Base-by-base conservation (phyloP, 306 rosid genomes). In the Dalbergia cochinchinensis region DNA sequence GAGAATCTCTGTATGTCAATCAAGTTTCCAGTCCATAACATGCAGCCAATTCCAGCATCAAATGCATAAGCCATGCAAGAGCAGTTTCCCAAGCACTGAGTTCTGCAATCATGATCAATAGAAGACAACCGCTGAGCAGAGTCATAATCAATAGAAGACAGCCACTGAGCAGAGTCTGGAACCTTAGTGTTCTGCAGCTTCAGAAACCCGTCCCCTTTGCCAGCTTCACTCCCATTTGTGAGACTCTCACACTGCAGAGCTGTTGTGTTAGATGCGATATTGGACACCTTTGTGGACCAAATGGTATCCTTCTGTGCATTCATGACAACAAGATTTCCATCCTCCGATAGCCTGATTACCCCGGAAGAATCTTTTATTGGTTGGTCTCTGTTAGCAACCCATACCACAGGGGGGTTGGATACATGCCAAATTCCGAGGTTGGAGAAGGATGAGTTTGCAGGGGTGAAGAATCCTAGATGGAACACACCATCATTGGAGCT, bases 301-400 rank as follows among this genome's bases (percentile, higher is more conserved):
- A 81, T 1, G 5, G 76, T 26, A 0, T 20, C 58, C 1, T 77
- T 47, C 1, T 69, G 48, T 50, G 85, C 87, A 76, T 86, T 62
- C 2, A 86, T 11, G 22, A 88, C 75, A 53, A 79, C 84, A 13
- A 90, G 79, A 53, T 81, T 82, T 1, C 87, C 86, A 67, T 66
- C 78, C 18, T 69, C 78, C 16, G 70, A 50, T 5, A 86, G 67
- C 4, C 44, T 58, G 11, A 90, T 14, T 60, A 12, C 34, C 3
- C 86, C 90, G 42, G 37, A 33, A 47, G 77, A 63, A 75, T 86
- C 81, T 7, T 20, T 44, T 6, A 86, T 48, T 3, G 91, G 87
- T n/a, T 34, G 65, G 72, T 87, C 71, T 72, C 85, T 88, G 26
- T 84, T 88, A 26, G 87, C 92, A 10, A 88, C 88, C 94, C 92